Conservation (phyloP, 495 filamentous ascomycete genomes). For the Aspergillus sparsus region DNA sequence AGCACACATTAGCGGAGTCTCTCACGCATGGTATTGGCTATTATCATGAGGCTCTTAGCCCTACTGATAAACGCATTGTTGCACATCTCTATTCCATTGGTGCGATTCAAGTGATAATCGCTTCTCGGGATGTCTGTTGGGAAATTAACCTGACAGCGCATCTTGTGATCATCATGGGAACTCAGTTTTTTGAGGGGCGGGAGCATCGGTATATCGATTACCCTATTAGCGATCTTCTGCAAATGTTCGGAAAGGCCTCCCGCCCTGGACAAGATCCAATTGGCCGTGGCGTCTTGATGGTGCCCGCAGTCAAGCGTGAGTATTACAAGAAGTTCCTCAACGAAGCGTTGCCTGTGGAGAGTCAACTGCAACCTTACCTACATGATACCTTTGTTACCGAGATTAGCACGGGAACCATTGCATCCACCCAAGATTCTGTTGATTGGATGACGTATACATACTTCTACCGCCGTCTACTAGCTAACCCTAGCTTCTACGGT, state of each 20-base stretch:
- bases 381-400: constrained; percentile 97
- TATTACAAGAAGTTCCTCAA: constrained; percentile 99
- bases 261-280: constrained; percentile 76
- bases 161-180: constrained; percentile 94
- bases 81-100: constrained; percentile 87
- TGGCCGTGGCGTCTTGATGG: constrained; percentile 90
- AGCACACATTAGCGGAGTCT: constrained; percentile 83
- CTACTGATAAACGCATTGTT: constrained; percentile 89
- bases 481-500: constrained; percentile 96
- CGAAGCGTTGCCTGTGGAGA: constrained; percentile 94
- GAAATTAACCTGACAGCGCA: constrained; percentile 87
- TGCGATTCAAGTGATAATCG: constrained; percentile 89
- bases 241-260: constrained; percentile 96
- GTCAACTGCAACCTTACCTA: constrained; percentile 84
- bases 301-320: constrained; percentile 87
- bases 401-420: constrained; percentile 89
- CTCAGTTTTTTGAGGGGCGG: constrained; percentile 96
- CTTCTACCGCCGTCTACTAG: constrained; percentile 95
- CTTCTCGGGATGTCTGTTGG: constrained; percentile 95
- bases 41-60: constrained; percentile 88
- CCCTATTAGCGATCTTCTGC: constrained; percentile 92
- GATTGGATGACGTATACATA: constrained; percentile 99
- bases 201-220: constrained; percentile 99
- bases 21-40: constrained; percentile 97
- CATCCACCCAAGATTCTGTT: constrained; percentile 94